Evolutionary conservation across 2,329 filamentous ascomycete species (phyloP).

Genomic region (Periconia digitata): DNA sequence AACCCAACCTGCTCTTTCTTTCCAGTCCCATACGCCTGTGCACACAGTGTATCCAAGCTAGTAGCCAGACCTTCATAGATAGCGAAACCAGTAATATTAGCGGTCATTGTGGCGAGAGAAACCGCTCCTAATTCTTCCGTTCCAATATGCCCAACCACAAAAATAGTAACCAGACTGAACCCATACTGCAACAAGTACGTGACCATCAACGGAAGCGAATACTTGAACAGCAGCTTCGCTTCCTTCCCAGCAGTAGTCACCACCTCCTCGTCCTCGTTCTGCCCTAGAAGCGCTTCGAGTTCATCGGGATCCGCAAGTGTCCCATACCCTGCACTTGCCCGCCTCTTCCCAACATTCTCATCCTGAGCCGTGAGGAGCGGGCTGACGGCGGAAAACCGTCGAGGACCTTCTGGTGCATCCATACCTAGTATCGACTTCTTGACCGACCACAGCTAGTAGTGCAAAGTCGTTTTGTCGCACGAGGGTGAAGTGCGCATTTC

Average conservation of each 20-base stretch:
- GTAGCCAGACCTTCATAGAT: conserved; percentile 56
- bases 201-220: conserved; percentile 54
- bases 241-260: conserved; percentile 29
- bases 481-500: neutral
- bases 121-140: conserved; percentile 57
- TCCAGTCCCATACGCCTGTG: conserved; percentile 56
- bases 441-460: neutral
- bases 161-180: conserved; percentile 54
- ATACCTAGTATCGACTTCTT: conserved; percentile 16
- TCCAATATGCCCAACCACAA: conserved; percentile 56
- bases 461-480: neutral
- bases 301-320: conserved; percentile 28
- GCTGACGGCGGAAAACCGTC: conserved; percentile 33
- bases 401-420: conserved; percentile 32
- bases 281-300: conserved; percentile 27
- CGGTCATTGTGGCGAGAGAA: conserved; percentile 55
- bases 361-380: conserved; percentile 27
- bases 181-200: conserved; percentile 59
- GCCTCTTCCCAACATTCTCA: conserved; percentile 12
- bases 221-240: conserved; percentile 41
- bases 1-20: conserved; percentile 53
- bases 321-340: conserved; percentile 23
- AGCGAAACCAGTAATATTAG: conserved; percentile 57
- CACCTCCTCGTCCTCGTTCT: conserved; percentile 21
- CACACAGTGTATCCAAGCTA: conserved; percentile 54